phyloP scores from a whole-genome alignment of 163 green algal species.

The Scenedesmus sp. region DNA sequence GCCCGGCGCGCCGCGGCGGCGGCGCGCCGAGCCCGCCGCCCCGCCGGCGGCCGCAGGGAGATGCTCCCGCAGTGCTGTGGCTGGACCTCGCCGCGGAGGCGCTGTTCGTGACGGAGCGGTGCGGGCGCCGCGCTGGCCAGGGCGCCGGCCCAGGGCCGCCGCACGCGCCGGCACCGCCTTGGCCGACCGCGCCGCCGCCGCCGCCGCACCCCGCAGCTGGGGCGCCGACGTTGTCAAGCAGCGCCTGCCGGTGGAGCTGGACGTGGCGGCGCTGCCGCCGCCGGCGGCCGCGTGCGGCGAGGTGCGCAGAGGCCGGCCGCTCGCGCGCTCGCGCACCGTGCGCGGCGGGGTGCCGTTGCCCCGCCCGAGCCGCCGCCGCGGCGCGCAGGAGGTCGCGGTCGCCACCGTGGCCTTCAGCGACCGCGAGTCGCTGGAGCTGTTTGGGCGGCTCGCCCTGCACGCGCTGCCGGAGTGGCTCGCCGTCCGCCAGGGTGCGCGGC shows the following conservation, averaged over 20 bases:
- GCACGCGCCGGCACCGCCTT: too few species aligned
- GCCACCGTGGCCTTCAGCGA: constrained; percentile 15
- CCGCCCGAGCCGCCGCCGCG: too few species aligned
- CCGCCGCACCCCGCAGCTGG: background rate
- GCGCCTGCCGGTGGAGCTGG: background rate
- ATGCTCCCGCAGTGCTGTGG: background rate
- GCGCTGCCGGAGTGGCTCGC: constrained; percentile 14
- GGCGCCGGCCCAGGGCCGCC: too few species aligned
- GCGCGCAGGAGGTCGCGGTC: constrained; percentile 15
- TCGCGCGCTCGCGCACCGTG: background rate
- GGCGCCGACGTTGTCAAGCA: background rate
- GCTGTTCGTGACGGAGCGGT: constrained; percentile 22
- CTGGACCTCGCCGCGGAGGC: background rate
- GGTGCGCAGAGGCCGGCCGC: background rate
- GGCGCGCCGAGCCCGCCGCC: too few species aligned
- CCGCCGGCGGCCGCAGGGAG: too few species aligned
- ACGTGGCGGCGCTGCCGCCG: background rate
- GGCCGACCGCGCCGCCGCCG: too few species aligned
- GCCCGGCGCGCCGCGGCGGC: too few species aligned
- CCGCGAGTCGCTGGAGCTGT: constrained; percentile 7
- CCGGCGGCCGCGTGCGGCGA: background rate
- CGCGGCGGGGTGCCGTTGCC: background rate
- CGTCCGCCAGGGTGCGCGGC: constrained; percentile 10
- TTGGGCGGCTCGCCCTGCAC: constrained; percentile 14
- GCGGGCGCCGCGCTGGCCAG: too few species aligned